Conservation (phyloP, 345 rosid species). For the Aegle marmelos region DNA sequence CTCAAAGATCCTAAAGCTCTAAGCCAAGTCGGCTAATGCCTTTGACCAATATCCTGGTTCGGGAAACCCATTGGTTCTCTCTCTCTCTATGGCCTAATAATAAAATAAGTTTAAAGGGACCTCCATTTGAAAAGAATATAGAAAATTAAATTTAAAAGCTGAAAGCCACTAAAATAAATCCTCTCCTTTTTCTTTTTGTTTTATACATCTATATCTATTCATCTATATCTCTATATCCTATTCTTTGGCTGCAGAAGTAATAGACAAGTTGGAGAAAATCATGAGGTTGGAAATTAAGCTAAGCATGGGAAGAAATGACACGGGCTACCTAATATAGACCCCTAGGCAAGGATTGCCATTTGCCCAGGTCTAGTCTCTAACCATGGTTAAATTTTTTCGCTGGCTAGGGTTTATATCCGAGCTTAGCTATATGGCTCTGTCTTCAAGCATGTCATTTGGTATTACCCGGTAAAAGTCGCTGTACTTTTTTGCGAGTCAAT, state of each 20-base stretch:
- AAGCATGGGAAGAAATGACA: not conserved
- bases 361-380: not conserved
- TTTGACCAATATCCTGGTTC: slow-evolving; percentile 23
- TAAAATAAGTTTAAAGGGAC: not conserved
- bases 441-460: not conserved
- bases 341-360: no score
- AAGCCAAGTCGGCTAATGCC: slow-evolving; percentile 10
- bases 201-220: not conserved
- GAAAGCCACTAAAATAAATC: slow-evolving; percentile 14
- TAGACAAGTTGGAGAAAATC: slow-evolving; percentile 23
- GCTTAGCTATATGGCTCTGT: not conserved
- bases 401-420: not conserved
- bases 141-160: slow-evolving; percentile 2
- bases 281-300: slow-evolving; percentile 12
- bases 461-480: not conserved
- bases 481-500: no score
- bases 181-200: slow-evolving; percentile 7
- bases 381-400: slow-evolving; percentile 15
- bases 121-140: not conserved
- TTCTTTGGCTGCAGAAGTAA: slow-evolving; percentile 16
- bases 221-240: slow-evolving; percentile 7
- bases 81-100: not conserved
- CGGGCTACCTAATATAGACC: not conserved
- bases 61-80: slow-evolving; percentile 10
- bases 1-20: not conserved